A percentile compares a stretch with the other conserved stretches of the same genome.
These are phyloP conservation scores for Bocquillonia castaneifolia DNA, from an alignment of 441 rosid species.

Conservation along the genomic window DNA sequence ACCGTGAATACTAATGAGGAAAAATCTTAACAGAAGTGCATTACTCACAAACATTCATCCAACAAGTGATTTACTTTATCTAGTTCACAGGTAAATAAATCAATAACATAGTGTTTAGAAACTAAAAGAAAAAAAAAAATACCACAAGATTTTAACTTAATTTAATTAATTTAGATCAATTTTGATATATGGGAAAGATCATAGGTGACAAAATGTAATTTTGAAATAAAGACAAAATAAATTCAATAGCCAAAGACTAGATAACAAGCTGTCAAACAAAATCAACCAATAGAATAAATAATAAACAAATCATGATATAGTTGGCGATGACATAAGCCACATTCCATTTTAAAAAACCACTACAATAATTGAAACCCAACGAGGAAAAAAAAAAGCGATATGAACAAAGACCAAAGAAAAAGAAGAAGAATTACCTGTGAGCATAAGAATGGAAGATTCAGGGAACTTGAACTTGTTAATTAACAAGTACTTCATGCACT, in stretches of 20 bases:
- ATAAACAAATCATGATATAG: neutral
- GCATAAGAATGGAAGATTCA: slow-evolving; percentile 70
- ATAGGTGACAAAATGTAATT: too few relatives aligned
- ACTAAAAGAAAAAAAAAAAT: too few relatives aligned
- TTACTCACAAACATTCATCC: neutral
- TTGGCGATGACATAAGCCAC: neutral
- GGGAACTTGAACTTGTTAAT: slow-evolving; percentile 63
- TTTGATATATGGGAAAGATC: too few relatives aligned
- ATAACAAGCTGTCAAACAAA: neutral
- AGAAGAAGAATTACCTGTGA: slow-evolving; percentile 46
- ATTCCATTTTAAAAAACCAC: neutral
- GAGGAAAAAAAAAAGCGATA: neutral
- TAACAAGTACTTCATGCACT: slow-evolving; percentile 77
- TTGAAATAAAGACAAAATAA: neutral
- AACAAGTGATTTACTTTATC: neutral
- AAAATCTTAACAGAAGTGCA: neutral
- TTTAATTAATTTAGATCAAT: neutral
- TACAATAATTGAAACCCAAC: neutral
- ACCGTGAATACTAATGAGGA: neutral
- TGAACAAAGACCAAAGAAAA: neutral
- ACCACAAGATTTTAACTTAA: neutral
- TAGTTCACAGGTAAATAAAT: too few relatives aligned
- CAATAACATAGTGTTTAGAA: too few relatives aligned
- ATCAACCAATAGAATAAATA: neutral
- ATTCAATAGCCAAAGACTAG: neutral